phyloP scores from a whole-genome alignment of 2,329 filamentous ascomycete genomes.

The Alternaria incomplexa region DNA sequence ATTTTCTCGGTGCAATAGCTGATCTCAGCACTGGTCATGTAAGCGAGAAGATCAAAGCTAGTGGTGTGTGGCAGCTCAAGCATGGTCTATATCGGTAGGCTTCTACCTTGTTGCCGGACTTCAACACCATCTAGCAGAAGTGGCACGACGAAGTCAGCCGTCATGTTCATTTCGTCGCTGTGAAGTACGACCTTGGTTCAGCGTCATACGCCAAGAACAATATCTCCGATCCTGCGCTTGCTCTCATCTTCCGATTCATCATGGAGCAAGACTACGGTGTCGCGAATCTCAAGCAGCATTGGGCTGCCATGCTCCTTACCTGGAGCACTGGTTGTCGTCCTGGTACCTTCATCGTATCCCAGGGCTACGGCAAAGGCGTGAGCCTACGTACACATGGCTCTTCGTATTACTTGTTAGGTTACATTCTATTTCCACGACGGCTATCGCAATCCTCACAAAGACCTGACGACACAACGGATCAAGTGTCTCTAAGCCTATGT shows the following conservation, averaged over 20 bases:
- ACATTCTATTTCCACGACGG: rapidly evolving
- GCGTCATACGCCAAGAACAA: background rate
- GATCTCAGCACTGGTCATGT: background rate
- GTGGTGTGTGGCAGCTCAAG: background rate
- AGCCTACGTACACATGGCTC: background rate
- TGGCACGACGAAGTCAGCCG: background rate
- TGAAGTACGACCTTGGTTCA: background rate
- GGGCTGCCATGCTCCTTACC: background rate
- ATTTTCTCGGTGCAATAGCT: background rate
- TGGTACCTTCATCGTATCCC: background rate
- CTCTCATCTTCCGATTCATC: background rate
- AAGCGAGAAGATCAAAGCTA: background rate
- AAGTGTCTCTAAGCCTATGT: too few relatives aligned
- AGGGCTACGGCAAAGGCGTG: background rate
- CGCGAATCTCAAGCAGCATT: background rate
- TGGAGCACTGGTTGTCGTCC: rapidly evolving
- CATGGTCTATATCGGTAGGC: background rate
- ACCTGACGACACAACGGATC: too few relatives aligned
- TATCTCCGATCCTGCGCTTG: background rate
- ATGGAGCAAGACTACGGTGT: background rate
- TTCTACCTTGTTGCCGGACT: background rate
- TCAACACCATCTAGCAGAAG: background rate
- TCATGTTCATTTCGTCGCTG: background rate
- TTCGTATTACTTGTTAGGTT: background rate
- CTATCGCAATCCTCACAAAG: background rate